Evolutionary conservation across 1,284 basidiomycete genomes (phyloP).

Genomic region (Wallemia mellicola): DNA sequence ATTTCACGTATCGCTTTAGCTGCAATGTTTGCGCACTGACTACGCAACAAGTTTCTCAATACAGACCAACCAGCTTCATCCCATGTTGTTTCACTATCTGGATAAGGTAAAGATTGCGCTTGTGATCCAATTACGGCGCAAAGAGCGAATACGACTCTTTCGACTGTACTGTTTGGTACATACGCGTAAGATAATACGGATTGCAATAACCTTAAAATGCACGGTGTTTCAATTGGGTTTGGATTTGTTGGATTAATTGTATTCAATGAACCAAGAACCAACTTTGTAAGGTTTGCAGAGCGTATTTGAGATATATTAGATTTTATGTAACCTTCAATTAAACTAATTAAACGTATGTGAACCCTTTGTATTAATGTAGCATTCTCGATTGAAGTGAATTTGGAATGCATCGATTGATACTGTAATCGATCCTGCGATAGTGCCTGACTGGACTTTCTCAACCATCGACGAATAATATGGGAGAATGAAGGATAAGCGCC

Average conservation of each 20-base stretch:
- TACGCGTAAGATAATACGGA: background rate
- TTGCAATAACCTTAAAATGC: background rate
- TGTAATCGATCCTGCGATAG: background rate
- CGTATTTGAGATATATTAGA: conserved; percentile 1
- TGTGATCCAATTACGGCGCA: background rate
- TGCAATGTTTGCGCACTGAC: background rate
- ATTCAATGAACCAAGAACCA: background rate
- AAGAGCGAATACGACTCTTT: background rate
- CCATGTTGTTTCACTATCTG: background rate
- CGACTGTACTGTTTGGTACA: background rate
- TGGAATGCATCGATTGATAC: background rate
- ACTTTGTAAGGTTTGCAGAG: background rate
- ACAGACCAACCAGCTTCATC: conserved; percentile 1
- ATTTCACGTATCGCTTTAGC: conserved; percentile 1
- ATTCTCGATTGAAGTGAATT: background rate
- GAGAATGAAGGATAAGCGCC: background rate
- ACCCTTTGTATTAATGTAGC: background rate
- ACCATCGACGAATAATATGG: background rate
- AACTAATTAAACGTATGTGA: background rate
- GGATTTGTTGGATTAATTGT: background rate
- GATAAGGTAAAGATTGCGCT: background rate
- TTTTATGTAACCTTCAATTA: conserved; percentile 1
- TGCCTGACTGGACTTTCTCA: background rate
- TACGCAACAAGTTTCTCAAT: background rate
- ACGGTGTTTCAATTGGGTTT: background rate